phyloP scores from a whole-genome alignment of 495 filamentous ascomycete genomes.

The Penicillium paradoxum region DNA sequence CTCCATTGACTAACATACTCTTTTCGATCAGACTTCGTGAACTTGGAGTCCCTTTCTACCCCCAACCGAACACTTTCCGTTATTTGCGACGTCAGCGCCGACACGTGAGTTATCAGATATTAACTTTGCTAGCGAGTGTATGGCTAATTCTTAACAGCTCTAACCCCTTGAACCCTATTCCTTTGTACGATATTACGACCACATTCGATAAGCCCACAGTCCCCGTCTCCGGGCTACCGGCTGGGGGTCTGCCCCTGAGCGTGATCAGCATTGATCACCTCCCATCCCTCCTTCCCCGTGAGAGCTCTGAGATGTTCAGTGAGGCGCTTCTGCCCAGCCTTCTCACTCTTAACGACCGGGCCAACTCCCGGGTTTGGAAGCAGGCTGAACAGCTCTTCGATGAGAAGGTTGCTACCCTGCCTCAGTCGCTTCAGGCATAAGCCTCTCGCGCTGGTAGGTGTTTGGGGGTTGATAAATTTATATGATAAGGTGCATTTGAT shows the following conservation, averaged over 20 bases:
- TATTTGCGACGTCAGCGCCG: conserved; percentile 81
- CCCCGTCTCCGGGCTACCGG: conserved; percentile 52
- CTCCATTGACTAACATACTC: neutral
- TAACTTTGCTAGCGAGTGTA: neutral
- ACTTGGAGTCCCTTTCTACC: conserved; percentile 58
- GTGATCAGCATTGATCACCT: conserved; percentile 92
- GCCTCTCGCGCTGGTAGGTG: neutral
- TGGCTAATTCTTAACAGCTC: conserved; percentile 33
- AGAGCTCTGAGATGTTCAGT: conserved; percentile 85
- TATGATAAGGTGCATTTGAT: conserved; percentile 17
- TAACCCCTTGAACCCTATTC: conserved; percentile 73
- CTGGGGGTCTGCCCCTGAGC: conserved; percentile 54
- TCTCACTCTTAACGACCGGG: conserved; percentile 69
- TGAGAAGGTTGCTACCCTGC: conserved; percentile 75
- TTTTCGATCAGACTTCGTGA: conserved; percentile 52
- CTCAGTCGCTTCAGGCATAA: conserved; percentile 31
- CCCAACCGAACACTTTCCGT: conserved; percentile 73
- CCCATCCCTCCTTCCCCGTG: conserved; percentile 77
- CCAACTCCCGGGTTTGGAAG: conserved; percentile 70
- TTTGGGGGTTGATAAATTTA: conserved; percentile 6
- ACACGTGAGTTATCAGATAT: conserved; percentile 40
- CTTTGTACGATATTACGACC: conserved; percentile 77
- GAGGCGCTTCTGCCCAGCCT: conserved; percentile 72
- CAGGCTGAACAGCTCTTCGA: conserved; percentile 79
- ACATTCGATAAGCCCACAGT: conserved; percentile 83